Evolutionary conservation across 371 early-diverging fungal genomes (phyloP).

Genomic region (Fennellomyces sp.): DNA sequence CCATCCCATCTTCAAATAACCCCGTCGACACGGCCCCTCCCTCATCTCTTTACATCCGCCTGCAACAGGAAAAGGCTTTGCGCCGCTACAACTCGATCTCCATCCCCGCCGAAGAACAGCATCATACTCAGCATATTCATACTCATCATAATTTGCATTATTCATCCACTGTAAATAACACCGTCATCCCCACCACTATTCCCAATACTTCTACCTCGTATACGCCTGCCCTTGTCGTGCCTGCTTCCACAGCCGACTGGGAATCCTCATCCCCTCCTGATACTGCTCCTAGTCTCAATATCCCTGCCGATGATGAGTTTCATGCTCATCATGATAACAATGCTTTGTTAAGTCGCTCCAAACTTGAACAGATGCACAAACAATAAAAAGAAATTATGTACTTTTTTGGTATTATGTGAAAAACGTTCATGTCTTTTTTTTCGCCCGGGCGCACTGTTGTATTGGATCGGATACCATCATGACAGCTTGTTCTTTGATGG

Average conservation of each 20-base stretch:
- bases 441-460: not conserved
- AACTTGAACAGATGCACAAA: not conserved
- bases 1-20: slow-evolving; percentile 8
- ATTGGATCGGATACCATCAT: too few relatives aligned
- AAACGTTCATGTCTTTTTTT: not conserved
- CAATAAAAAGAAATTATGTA: too few relatives aligned
- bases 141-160: slow-evolving; percentile 6
- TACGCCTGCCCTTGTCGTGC: slow-evolving; percentile 22
- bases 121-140: slow-evolving; percentile 1
- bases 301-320: slow-evolving; percentile 26
- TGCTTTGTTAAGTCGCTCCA: slow-evolving; percentile 2
- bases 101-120: slow-evolving; percentile 12
- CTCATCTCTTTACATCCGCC: slow-evolving; percentile 4
- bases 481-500: too few relatives aligned
- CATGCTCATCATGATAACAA: slow-evolving; percentile 11
- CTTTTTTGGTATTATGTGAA: too few relatives aligned
- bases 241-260: slow-evolving; percentile 7
- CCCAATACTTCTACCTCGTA: not conserved
- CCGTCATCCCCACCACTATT: slow-evolving; percentile 4
- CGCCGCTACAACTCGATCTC: slow-evolving; percentile 14
- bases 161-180: slow-evolving; percentile 6
- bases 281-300: slow-evolving; percentile 19
- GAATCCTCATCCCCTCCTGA: not conserved
- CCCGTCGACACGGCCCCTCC: not conserved
- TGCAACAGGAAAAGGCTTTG: slow-evolving; percentile 5